phyloP scores from a whole-genome alignment of 768 basidiomycete genomes.

The Tricholoma terreum region DNA sequence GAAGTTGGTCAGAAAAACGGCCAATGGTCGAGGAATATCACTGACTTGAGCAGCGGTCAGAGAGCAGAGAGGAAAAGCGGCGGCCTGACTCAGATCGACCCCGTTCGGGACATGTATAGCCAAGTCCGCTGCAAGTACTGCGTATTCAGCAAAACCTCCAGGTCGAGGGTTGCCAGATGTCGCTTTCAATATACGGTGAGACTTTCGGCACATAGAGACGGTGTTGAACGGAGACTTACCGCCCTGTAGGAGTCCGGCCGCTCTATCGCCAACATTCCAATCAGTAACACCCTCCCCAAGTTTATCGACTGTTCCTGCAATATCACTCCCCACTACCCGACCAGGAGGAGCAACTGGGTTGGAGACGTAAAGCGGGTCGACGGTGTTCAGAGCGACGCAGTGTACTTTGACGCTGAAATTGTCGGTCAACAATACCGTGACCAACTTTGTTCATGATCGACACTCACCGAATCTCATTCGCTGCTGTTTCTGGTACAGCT shows the following conservation, averaged over 20 bases:
- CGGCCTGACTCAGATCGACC: conserved; percentile 32
- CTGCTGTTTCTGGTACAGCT: conserved; percentile 24
- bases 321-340: conserved; percentile 33
- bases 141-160: conserved; percentile 35
- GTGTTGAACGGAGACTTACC: conserved; percentile 16
- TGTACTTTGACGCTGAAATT: conserved; percentile 26
- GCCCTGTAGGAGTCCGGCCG: conserved; percentile 6
- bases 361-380: conserved; percentile 29
- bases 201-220: neutral
- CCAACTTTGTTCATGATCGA: neutral
- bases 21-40: neutral
- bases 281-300: conserved; percentile 22
- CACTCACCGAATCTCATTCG: conserved; percentile 28
- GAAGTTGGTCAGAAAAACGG: neutral
- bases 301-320: conserved; percentile 29
- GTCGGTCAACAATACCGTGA: neutral
- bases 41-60: conserved; percentile 33
- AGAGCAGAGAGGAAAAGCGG: conserved; percentile 29
- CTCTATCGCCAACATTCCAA: conserved; percentile 28
- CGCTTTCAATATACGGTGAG: conserved; percentile 15
- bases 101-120: conserved; percentile 24
- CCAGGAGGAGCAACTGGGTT: conserved; percentile 25
- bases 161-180: conserved; percentile 30
- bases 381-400: conserved; percentile 31
- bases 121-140: conserved; percentile 30